Percentiles rank a stretch among this genome's conserved stretches.
Evolutionary conservation across 2,329 filamentous ascomycete genomes (phyloP).

Genomic region (Penicillium crustosum): DNA sequence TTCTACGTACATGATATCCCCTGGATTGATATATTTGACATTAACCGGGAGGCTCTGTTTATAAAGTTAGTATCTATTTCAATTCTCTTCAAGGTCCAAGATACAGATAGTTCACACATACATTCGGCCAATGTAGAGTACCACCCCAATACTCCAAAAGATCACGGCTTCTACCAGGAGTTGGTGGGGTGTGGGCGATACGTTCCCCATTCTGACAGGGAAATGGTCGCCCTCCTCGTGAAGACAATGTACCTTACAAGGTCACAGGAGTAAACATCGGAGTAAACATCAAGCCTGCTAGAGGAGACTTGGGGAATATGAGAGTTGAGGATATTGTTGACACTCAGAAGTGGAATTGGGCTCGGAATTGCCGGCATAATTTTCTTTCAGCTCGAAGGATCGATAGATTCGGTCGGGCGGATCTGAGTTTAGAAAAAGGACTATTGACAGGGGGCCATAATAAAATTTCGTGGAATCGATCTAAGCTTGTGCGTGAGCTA

Average conservation of each 20-base stretch:
- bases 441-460: neutral
- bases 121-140: conserved; percentile 33
- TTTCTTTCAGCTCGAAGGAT: neutral
- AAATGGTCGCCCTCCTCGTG: neutral
- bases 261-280: neutral
- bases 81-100: neutral
- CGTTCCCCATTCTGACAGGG: conserved; percentile 27
- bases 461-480: neutral
- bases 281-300: neutral
- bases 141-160: conserved; percentile 33
- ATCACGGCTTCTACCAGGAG: conserved; percentile 30
- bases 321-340: neutral
- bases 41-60: neutral
- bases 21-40: neutral
- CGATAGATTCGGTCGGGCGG: too few species aligned
- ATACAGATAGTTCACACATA: conserved; percentile 12
- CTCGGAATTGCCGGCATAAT: neutral
- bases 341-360: neutral
- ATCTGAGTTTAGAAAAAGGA: neutral
- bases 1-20: neutral
- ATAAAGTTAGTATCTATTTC: neutral
- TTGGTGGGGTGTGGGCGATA: conserved; percentile 32
- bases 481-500: neutral
- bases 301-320: neutral
- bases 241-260: neutral